Base-by-base conservation (phyloP, 495 filamentous ascomycete species). In the Physcia stellaris region DNA sequence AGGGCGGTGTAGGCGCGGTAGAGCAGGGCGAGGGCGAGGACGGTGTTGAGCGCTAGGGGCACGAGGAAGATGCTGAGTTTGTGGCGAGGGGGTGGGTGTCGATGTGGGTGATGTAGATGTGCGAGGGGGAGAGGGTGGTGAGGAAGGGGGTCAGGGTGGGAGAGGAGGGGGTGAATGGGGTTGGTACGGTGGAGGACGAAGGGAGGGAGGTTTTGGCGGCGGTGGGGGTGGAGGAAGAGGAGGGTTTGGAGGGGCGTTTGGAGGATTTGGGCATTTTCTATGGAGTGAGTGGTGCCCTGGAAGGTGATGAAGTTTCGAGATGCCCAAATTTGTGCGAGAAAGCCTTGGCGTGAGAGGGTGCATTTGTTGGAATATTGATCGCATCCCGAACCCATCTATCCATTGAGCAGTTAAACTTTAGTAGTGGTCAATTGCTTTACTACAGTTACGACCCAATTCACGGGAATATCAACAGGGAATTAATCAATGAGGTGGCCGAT, bases 51-150 rank as follows among this genome's bases (percentile, higher is more conserved):
- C 15, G 74, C 44, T 32, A 77, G 60, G 29, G 84, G 82, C 3
- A 88, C 72, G 28, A 67, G 31, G 63, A 88, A 94, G 53, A 85
- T 73, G 47, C 80, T 77, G 42, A 66, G 67, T 59, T 92, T 70
- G 17, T 65, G 49, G 19, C 63, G 58, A 45, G 71, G 64, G 45
- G 88, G 16, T 63, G 69, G 26, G 64, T 43, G 51, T 55, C 61
- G 46, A 40, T 57, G 41, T 47, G 24, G 43, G 47, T 24, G 38
- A 33, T 33, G 38, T 40, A 33, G 28, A 32, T 40, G 28, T 31
- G 28, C 4, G 12, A 7, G 26, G 10, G 4, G 2, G 38, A 19
- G 29, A 40, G 26, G 38, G 20, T 40, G 26, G 38, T 9, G 28
- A 32, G 38, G 16, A 40, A 23, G 17, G 5, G 17, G 9, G 10